These are phyloP conservation scores for Periconia macrospinosa DNA, from an alignment of 2,329 filamentous ascomycete species.

Conservation along the genomic window DNA sequence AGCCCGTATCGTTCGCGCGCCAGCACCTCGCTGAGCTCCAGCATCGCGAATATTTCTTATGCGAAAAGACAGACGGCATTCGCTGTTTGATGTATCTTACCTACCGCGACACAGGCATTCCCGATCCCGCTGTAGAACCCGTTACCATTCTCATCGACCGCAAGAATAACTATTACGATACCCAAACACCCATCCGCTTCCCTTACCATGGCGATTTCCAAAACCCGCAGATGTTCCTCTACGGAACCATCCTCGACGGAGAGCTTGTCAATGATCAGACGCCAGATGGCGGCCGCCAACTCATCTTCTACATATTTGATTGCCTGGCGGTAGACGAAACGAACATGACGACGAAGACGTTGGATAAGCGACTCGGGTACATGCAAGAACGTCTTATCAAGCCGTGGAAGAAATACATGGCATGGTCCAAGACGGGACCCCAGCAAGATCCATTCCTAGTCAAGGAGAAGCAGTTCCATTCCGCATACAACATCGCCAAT, in stretches of 20 bases:
- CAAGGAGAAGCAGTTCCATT: constrained; percentile 86
- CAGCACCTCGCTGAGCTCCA: constrained; percentile 82
- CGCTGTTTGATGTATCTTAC: constrained; percentile 93
- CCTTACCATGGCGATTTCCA: constrained; percentile 65
- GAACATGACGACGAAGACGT: constrained; percentile 73
- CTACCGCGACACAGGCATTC: constrained; percentile 62
- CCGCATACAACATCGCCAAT: constrained; percentile 72
- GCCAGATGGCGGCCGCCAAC: constrained; percentile 61
- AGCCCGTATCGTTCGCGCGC: constrained; percentile 88
- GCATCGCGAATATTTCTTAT: constrained; percentile 89
- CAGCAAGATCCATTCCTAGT: constrained; percentile 80
- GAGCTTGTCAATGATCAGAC: constrained; percentile 88
- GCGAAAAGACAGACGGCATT: constrained; percentile 97
- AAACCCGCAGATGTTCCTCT: constrained; percentile 67
- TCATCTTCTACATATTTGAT: constrained; percentile 92
- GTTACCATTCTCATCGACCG: constrained; percentile 93
- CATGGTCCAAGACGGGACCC: constrained; percentile 41
- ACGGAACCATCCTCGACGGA: constrained; percentile 82
- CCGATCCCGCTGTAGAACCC: constrained; percentile 20
- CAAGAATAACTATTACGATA: constrained; percentile 94
- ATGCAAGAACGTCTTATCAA: constrained; percentile 77
- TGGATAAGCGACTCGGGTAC: constrained; percentile 88
- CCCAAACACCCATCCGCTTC: constrained; percentile 75
- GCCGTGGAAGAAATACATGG: constrained; percentile 66
- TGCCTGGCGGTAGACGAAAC: constrained; percentile 80